Conservation (phyloP, 768 basidiomycete species). For the Termitomyces heimii region DNA sequence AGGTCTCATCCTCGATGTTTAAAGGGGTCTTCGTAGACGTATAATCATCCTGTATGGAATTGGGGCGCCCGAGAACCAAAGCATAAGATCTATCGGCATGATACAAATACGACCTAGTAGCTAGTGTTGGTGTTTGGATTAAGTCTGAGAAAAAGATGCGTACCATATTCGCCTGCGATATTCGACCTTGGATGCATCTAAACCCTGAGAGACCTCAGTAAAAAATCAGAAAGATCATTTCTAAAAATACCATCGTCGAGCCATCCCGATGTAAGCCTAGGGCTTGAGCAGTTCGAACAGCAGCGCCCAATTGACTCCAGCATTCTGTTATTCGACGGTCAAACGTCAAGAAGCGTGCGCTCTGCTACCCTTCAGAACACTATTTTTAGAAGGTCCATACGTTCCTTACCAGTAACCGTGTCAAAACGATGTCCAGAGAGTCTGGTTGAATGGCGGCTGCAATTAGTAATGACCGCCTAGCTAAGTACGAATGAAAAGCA, state of each 20-base stretch:
- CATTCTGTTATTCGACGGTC: slow-evolving; percentile 90
- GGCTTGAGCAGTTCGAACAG: slow-evolving; percentile 89
- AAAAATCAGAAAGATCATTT: background rate
- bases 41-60: slow-evolving; percentile 85
- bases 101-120: slow-evolving; percentile 75
- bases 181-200: slow-evolving; percentile 75
- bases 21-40: slow-evolving; percentile 75
- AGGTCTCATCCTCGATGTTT: slow-evolving; percentile 62
- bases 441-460: slow-evolving; percentile 93
- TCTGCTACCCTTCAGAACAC: slow-evolving; percentile 35
- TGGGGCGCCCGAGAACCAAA: slow-evolving; percentile 84
- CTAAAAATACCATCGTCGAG: slow-evolving; percentile 58
- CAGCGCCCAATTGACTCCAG: slow-evolving; percentile 93
- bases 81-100: slow-evolving; percentile 94
- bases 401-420: slow-evolving; percentile 75
- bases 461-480: slow-evolving; percentile 81
- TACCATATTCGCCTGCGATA: slow-evolving; percentile 90
- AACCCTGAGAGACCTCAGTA: slow-evolving; percentile 37
- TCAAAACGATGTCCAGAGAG: slow-evolving; percentile 86
- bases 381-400: slow-evolving; percentile 25
- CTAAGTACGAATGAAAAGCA: slow-evolving; percentile 29
- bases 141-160: background rate
- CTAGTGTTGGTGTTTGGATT: background rate
- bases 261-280: slow-evolving; percentile 91
- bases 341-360: slow-evolving; percentile 56